Evolutionary conservation across 2,329 filamentous ascomycete species (phyloP), one percentile per base, ranked within the genome.

Genomic region (Ophiostoma sp.): DNA sequence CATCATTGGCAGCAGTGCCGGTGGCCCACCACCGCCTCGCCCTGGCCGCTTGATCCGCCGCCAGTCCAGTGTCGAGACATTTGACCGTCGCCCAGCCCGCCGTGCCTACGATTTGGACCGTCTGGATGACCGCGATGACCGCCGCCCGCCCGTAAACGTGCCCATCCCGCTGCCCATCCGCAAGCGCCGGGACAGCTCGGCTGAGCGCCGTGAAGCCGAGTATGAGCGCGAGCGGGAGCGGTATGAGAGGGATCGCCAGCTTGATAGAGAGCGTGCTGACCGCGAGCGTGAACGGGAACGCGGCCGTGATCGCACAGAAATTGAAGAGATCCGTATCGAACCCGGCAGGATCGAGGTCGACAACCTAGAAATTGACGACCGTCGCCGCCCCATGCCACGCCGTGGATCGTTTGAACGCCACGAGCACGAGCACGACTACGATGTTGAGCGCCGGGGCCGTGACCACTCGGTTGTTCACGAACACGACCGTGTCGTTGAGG

Each of bases 51-150:
- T 95, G 76, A 79, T 96, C 69, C 89, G 95, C 73, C 89, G 95
- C 59, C 94, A 97, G 81, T 97, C 94, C 17, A 97, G 94, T 70
- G 86, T 97, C 52, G 95, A 97, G 81, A 97, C 93, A 0, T 97
- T 94, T 79, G 95, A 98, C 82, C 90, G 94, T 68, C 90, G 90
- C 36, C 91, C 93, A 0, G 69, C 70, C 0, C 74, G 72, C 17
- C 75, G 73, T 12, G 66, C 61, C n/a, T 70, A 72, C 33, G 74
- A 74, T 31, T 59, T 69, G 31, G 71, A 74, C 9, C 19, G 61
- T 12, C 7, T 72, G 48, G 33, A 36, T 8, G 33, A 36, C 33
- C 33, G 33, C 55, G 68, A 76, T 7, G 75, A 85, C 71, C 86
- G 91, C 50, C 83, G 73, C 1, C 72, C 74, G 7, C 66, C 66